phyloP scores from a whole-genome alignment of 371 early-diverging fungal species.

The Paramicrosporidium saccamoebae region DNA sequence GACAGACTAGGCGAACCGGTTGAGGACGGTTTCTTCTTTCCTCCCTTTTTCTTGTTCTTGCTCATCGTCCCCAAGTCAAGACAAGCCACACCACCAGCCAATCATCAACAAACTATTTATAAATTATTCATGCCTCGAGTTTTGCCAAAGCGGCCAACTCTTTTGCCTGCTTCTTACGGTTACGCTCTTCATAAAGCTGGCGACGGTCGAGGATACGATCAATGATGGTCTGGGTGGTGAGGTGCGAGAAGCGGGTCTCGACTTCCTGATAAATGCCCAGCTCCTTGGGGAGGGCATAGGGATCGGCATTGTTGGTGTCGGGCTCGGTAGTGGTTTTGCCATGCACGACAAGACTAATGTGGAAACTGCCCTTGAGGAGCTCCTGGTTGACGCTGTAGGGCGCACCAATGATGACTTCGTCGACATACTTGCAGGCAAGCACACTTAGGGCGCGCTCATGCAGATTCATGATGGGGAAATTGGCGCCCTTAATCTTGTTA shows the following conservation, averaged over 20 bases:
- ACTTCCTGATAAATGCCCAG: constrained; percentile 33
- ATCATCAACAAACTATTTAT: background rate
- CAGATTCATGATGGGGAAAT: constrained; percentile 71
- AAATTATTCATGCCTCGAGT: background rate
- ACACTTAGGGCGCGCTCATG: constrained; percentile 66
- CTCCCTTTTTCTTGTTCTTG: no score
- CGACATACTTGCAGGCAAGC: constrained; percentile 55
- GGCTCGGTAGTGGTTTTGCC: constrained; percentile 19
- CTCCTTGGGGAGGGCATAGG: constrained; percentile 40
- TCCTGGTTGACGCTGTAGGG: constrained; percentile 49
- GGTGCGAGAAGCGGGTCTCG: constrained; percentile 22
- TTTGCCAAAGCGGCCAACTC: background rate
- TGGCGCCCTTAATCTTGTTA: constrained; percentile 45
- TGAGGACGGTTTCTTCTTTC: no score
- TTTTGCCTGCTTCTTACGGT: constrained; percentile 6
- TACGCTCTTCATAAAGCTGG: constrained; percentile 18
- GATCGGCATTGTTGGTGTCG: constrained; percentile 34
- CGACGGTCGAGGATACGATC: constrained; percentile 53
- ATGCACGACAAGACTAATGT: constrained; percentile 37
- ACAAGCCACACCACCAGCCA: background rate
- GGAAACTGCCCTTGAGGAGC: constrained; percentile 39
- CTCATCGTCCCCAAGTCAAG: no score
- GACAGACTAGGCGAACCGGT: no score
- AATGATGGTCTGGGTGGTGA: constrained; percentile 53
- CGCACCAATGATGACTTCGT: constrained; percentile 66